Conservation (phyloP, 805 yeast genomes). For the Candida coleopterorum region DNA sequence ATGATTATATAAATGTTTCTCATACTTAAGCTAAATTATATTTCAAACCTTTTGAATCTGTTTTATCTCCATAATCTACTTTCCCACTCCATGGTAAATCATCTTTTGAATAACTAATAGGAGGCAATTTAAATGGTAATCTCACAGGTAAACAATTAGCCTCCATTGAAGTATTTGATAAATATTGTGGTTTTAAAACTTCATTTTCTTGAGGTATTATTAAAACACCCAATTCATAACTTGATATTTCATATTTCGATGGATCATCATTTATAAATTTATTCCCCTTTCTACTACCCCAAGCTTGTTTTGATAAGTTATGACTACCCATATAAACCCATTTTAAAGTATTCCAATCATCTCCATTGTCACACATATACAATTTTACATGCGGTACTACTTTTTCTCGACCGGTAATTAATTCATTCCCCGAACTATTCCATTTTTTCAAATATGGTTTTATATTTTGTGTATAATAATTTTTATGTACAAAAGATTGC, state of each 20-base stretch:
- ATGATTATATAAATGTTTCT: too few species aligned
- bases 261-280: constrained; percentile 14
- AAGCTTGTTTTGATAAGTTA: constrained; percentile 71
- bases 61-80: constrained; percentile 17
- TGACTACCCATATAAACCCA: constrained; percentile 77
- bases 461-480: constrained; percentile 40
- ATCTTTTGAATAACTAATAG: constrained; percentile 27
- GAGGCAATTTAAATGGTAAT: constrained; percentile 54
- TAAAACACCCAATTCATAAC: constrained; percentile 38
- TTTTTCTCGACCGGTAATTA: constrained; percentile 26
- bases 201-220: constrained; percentile 14
- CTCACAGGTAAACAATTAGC: constrained; percentile 29
- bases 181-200: constrained; percentile 41
- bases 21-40: constrained; percentile 12
- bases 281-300: constrained; percentile 49
- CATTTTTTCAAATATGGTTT: constrained; percentile 43
- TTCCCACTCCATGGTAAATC: constrained; percentile 50
- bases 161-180: constrained; percentile 24
- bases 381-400: constrained; percentile 69
- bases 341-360: constrained; percentile 44
- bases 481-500: constrained; percentile 14
- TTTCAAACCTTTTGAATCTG: constrained; percentile 21
- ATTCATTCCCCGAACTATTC: constrained; percentile 19
- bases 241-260: constrained; percentile 22
- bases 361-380: constrained; percentile 50